Evolutionary conservation across 768 basidiomycete species (phyloP), one percentile per base, ranked within the genome.

Genomic region (Lentinula edodes): DNA sequence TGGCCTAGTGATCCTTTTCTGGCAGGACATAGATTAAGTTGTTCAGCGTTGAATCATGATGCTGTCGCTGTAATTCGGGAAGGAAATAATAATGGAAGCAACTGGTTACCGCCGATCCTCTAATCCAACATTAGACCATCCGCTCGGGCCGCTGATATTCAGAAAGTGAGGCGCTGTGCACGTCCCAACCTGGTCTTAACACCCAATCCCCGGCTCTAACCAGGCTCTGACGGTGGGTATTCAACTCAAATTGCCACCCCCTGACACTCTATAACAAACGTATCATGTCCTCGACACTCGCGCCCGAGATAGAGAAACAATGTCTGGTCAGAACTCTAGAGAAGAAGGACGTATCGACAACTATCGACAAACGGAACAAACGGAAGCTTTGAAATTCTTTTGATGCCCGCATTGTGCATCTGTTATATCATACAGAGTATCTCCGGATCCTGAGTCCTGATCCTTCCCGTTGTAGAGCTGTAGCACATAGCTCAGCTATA

Each of bases 351-450:
- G 28, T 28, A 28, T 28, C 28, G 3, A 28, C 28, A 28, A 28
- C 2, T 28, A 28, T 28, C 28, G 3, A 28, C 28, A 28, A 28
- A 28, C 28, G 28, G 28, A 28, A 28, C 28, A 28, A 28, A 28
- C 28, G 28, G 28, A 28, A 28, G 3, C 28, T 42, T 42, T 42
- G 41, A 42, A 42, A 4, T 42, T n/a, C 41, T 42, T 42, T n/a
- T 42, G 41, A 42, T 42, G 41, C n/a, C 41, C 72, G 69, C 3
- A 39, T 28, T 28, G 28, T 28, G 28, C 28, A 28, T 28, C 28
- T 28, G 0, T 28, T 28, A 28, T 28, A 28, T 28, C 28, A 28
- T 28, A 3, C 28, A 28, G 28, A 28, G 28, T 28, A 28, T 28
- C 3, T 28, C 28, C 28, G 28, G 28, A 28, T 28, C n/a, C n/a